Conservation (phyloP, 768 basidiomycete species). For the Mycena floridula region DNA sequence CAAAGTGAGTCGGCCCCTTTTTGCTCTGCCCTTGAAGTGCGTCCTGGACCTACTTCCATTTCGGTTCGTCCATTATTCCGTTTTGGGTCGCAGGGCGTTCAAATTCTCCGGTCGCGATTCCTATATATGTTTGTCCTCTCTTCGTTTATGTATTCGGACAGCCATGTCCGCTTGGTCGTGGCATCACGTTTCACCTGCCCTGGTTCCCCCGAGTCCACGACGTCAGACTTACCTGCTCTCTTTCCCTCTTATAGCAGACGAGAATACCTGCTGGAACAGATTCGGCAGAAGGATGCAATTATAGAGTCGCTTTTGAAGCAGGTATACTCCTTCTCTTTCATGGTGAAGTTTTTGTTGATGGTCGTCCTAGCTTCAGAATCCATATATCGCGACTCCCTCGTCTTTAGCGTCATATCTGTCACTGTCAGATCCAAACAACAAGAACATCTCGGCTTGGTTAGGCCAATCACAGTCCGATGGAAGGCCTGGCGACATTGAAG, state of each 20-base stretch:
- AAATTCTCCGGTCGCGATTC: slow-evolving; percentile 1
- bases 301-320: slow-evolving; percentile 84
- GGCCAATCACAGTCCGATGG: slow-evolving; percentile 54
- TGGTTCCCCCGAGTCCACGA: background rate
- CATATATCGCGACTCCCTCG: slow-evolving; percentile 72
- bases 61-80: slow-evolving; percentile 3
- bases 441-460: slow-evolving; percentile 66
- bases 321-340: slow-evolving; percentile 29
- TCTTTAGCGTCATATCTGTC: slow-evolving; percentile 73
- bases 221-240: slow-evolving; percentile 4
- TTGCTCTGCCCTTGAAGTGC: slow-evolving; percentile 1
- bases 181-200: background rate
- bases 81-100: background rate
- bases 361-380: slow-evolving; percentile 62
- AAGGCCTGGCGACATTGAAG: slow-evolving; percentile 25
- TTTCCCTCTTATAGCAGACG: slow-evolving; percentile 58
- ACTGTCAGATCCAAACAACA: slow-evolving; percentile 68
- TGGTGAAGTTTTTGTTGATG: background rate
- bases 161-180: background rate
- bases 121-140: background rate
- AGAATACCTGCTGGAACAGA: slow-evolving; percentile 80
- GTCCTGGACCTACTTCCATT: background rate
- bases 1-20: slow-evolving; percentile 58
- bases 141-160: background rate
- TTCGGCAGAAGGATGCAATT: slow-evolving; percentile 82